Conservation (phyloP, 108 stramenopile species). For the Nannochloropsis gaditana region DNA sequence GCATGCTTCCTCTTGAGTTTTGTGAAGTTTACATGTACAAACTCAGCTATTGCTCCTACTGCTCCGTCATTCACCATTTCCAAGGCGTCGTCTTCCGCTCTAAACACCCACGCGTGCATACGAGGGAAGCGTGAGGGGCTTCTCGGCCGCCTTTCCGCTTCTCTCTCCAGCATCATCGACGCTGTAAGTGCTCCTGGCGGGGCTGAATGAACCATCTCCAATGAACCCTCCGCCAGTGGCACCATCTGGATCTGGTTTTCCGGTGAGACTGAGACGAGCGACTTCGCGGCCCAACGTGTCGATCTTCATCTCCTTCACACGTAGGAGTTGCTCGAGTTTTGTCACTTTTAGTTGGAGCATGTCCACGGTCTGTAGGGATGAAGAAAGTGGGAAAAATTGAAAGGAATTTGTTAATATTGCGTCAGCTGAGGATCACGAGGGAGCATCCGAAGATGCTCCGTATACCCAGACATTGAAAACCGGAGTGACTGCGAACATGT, state of each 20-base stretch:
- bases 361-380: slow-evolving; percentile 54
- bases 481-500: not conserved
- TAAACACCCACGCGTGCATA: too few relatives aligned
- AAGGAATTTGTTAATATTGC: not conserved
- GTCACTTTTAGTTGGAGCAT: slow-evolving; percentile 60
- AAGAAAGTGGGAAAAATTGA: not conserved
- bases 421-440: not conserved
- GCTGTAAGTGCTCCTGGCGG: too few relatives aligned
- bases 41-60: too few relatives aligned
- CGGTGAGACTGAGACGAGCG: not conserved
- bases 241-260: not conserved
- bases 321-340: slow-evolving; percentile 62
- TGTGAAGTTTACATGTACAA: too few relatives aligned
- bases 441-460: not conserved
- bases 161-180: too few relatives aligned
- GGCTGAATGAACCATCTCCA: too few relatives aligned
- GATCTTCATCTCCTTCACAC: slow-evolving; percentile 61
- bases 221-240: too few relatives aligned
- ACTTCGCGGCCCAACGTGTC: slow-evolving; percentile 36
- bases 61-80: too few relatives aligned
- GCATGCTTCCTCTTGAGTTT: too few relatives aligned
- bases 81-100: too few relatives aligned
- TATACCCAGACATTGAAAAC: not conserved
- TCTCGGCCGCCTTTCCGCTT: too few relatives aligned
- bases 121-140: too few relatives aligned